Evolutionary conservation across 1,284 basidiomycete genomes (phyloP).

Genomic region (Cutaneotrichosporon sp.): DNA sequence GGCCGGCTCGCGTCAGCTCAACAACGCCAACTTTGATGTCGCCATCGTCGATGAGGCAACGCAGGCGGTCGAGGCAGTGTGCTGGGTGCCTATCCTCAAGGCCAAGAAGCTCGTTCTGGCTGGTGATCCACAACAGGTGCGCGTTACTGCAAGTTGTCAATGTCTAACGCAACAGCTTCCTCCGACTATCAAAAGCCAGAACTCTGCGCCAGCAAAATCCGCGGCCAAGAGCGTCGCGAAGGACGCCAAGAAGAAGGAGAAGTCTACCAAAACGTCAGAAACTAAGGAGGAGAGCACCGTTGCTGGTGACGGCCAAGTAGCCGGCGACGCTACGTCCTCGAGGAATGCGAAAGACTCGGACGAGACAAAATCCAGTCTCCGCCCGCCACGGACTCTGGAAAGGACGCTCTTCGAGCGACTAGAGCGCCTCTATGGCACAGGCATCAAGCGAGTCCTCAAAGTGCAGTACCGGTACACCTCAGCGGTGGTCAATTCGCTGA

Average conservation of each 20-base stretch:
- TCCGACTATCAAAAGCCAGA: conserved; percentile 73
- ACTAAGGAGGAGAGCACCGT: background rate
- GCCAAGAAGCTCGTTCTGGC: conserved; percentile 77
- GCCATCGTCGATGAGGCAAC: conserved; percentile 95
- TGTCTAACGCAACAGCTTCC: conserved; percentile 58
- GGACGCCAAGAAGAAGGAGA: conserved; percentile 10
- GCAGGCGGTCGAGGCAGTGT: conserved; percentile 91
- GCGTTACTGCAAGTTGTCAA: background rate
- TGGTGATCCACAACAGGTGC: conserved; percentile 74
- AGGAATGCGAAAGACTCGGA: background rate
- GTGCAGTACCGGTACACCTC: conserved; percentile 70
- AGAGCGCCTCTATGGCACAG: conserved; percentile 74
- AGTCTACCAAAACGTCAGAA: background rate
- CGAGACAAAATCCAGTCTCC: conserved; percentile 38
- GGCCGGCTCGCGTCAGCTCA: conserved; percentile 71
- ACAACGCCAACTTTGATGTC: conserved; percentile 74
- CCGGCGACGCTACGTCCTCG: background rate
- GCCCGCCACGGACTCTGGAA: conserved; percentile 70
- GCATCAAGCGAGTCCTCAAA: conserved; percentile 78
- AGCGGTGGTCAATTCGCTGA: background rate
- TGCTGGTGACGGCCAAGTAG: background rate
- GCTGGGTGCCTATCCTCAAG: conserved; percentile 93
- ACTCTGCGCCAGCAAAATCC: background rate
- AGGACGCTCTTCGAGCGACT: conserved; percentile 87
- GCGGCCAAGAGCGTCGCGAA: conserved; percentile 20